A percentile compares a stretch with the other conserved stretches of the same genome.
Conservation (phyloP, 139 green algal species). For the Haematococcus lacustris region DNA sequence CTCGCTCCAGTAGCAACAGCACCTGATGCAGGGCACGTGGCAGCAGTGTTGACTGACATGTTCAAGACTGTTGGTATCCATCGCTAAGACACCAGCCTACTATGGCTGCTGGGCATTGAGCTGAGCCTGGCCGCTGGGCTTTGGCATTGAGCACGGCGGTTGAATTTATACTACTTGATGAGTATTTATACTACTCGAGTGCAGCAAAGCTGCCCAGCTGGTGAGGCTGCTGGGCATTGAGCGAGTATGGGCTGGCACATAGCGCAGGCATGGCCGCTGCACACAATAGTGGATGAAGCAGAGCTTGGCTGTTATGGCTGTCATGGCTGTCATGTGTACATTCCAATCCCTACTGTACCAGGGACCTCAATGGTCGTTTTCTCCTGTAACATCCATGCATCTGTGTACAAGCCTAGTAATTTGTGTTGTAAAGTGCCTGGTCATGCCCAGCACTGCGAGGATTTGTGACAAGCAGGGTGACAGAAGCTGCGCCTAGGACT, state of each 20-base stretch:
- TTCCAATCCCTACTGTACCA: too few relatives aligned
- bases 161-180: not conserved
- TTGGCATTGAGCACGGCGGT: not conserved
- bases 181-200: conserved; percentile 6
- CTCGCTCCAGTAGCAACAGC: conserved; percentile 76
- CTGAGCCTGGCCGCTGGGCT: not conserved
- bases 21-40: conserved; percentile 25
- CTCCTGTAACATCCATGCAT: too few relatives aligned
- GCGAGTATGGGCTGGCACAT: not conserved
- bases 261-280: too few relatives aligned
- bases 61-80: too few relatives aligned
- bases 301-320: too few relatives aligned
- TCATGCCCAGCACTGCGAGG: not conserved
- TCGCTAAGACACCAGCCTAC: too few relatives aligned
- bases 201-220: not conserved
- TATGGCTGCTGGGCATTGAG: too few relatives aligned
- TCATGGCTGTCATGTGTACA: too few relatives aligned
- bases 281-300: too few relatives aligned
- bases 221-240: not conserved
- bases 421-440: not conserved
- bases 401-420: not conserved
- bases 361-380: too few relatives aligned
- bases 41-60: not conserved
- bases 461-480: not conserved
- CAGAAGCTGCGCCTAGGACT: not conserved